Evolutionary conservation across 306 rosid species (phyloP), one percentile per base, ranked within the genome.

Genomic region (Pterocarpus santalinus): DNA sequence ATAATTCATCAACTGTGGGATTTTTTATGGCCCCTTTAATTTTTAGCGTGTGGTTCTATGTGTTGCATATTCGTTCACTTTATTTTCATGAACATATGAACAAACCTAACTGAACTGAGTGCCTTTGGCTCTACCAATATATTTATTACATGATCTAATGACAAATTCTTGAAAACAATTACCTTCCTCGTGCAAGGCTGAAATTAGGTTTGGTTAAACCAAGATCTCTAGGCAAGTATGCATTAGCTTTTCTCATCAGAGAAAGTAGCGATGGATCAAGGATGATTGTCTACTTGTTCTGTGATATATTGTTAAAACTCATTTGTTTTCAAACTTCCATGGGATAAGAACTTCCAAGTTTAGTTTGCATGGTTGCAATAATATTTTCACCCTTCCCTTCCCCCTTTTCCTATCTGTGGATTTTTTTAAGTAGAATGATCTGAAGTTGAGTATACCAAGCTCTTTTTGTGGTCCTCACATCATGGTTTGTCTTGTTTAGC

Each of bases 151-250:
- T 46, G 47, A 69, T 69, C 60, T 60, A 70, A 36, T 57, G 35
- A 44, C 58, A 15, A 79, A 69, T 7, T 58, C 46, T 80, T 7
- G 14, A 35, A 69, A 58, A 34, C 53, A 79, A 9, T 22, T 15
- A 64, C 14, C 43, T 38, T 61, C 28, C 36, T 74, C 49, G 51
- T 73, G 69, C 80, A 60, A 28, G 49, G 65, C 14, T 75, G 71
- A 68, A 67, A 34, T 74, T 55, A 74, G 78, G 76, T 66, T 73
- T 68, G 80, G 22, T 81, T 52, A 66, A 55, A 73, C 64, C 41
- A 35, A 51, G 65, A 51, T 71, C 65, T 22, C 73, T 63, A 7
- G 47, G 78, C 35, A 6, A 1, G 6, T 1, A 10, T 43, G 47
- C 8, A 62, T 51, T 30, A 9, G 3, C 30, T 80, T 22, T 80